Conservation (phyloP, 164 flowering plant genomes). For the Liquidambar formosana region DNA sequence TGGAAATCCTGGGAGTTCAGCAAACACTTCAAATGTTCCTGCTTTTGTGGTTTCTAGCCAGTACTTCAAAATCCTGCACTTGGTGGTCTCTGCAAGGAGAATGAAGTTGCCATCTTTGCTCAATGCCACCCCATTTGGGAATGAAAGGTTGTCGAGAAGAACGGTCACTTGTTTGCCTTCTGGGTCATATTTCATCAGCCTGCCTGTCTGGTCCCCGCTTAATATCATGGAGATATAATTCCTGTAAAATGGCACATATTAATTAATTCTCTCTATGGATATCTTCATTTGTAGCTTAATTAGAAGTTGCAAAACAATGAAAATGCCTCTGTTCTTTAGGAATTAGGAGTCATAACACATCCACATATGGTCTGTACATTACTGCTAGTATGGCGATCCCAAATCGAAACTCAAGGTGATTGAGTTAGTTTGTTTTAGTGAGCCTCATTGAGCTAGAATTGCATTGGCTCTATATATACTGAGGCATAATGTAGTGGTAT, state of each 20-base stretch:
- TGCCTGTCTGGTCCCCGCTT: slow-evolving; percentile 35
- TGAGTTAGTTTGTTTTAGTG: too few species aligned
- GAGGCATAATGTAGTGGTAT: too few species aligned
- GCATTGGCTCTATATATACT: too few species aligned
- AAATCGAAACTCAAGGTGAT: too few species aligned
- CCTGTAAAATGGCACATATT: slow-evolving; percentile 17
- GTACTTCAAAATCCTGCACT: slow-evolving; percentile 23
- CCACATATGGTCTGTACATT: too few species aligned
- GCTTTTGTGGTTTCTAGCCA: slow-evolving; percentile 33
- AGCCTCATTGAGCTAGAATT: too few species aligned
- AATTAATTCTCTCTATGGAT: too few species aligned
- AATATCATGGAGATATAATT: slow-evolving; percentile 17
- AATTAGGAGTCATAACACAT: too few species aligned
- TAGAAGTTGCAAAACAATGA: too few species aligned
- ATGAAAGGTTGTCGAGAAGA: slow-evolving; percentile 24
- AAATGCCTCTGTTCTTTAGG: too few species aligned
- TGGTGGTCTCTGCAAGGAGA: slow-evolving; percentile 32
- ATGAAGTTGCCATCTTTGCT: slow-evolving; percentile 27
- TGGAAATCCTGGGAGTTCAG: slow-evolving; percentile 48
- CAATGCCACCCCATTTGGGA: slow-evolving; percentile 41
- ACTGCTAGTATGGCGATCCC: too few species aligned
- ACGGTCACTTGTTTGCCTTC: slow-evolving; percentile 17
- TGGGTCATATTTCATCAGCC: slow-evolving; percentile 38
- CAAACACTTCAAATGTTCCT: slow-evolving; percentile 32
- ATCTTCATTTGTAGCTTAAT: too few species aligned